Evolutionary conservation across 345 rosid genomes (phyloP).

Genomic region (Boechera divaricarpa): DNA sequence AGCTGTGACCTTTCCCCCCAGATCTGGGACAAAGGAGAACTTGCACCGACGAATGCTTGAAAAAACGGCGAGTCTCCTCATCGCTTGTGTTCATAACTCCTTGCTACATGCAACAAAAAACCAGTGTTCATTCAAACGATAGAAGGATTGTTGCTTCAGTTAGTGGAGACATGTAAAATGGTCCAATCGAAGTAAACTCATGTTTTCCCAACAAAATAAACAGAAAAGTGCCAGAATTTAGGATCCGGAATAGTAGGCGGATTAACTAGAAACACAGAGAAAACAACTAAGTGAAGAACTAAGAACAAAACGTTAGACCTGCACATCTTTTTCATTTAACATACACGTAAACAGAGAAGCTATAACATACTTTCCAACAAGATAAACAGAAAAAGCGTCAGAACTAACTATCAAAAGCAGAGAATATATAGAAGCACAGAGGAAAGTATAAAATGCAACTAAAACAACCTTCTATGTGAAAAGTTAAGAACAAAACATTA

Average conservation of each 20-base stretch:
- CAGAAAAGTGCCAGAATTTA: not conserved
- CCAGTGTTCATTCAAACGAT: not conserved
- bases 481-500: conserved; percentile 1
- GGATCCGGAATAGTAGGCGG: not conserved
- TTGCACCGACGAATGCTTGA: conserved; percentile 91
- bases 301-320: not conserved
- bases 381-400: not conserved
- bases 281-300: not conserved
- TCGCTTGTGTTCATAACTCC: conserved; percentile 86
- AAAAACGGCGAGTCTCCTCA: conserved; percentile 86
- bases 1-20: conserved; percentile 88
- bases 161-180: conserved; percentile 1
- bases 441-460: not conserved
- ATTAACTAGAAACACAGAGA: not conserved
- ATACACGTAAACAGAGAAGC: not conserved
- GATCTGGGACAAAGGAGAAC: conserved; percentile 91
- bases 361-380: not conserved
- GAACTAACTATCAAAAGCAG: not conserved
- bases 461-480: not conserved
- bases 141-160: not conserved
- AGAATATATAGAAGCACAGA: not conserved
- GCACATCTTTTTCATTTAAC: not conserved
- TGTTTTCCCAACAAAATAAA: conserved; percentile 14
- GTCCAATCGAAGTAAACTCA: not conserved
- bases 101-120: conserved; percentile 57